Evolutionary conservation across 805 yeast genomes (phyloP).

Genomic region (Ogataea glucozyma): DNA sequence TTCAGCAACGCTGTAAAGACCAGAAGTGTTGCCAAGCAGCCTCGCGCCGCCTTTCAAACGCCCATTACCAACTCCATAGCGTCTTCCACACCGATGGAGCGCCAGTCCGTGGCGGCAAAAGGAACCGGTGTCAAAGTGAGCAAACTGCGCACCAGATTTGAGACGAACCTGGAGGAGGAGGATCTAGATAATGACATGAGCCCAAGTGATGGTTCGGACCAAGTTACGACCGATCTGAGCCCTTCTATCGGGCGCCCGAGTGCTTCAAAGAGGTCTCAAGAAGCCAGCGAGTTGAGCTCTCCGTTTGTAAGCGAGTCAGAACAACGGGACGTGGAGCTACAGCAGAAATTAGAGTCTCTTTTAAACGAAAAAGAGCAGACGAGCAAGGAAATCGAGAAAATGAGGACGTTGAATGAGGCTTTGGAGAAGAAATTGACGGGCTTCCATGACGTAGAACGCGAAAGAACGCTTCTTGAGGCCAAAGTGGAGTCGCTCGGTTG

Average conservation of each 20-base stretch:
- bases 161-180: neutral
- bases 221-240: neutral
- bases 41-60: conserved; percentile 14
- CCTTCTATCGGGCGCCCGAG: conserved; percentile 1
- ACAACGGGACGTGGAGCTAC: neutral
- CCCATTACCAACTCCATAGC: conserved; percentile 14
- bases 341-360: conserved; percentile 1
- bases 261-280: neutral
- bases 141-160: conserved; percentile 6
- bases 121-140: conserved; percentile 4
- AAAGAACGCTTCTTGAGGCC: neutral
- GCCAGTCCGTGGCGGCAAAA: neutral
- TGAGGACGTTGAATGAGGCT: neutral
- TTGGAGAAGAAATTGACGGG: neutral
- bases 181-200: neutral
- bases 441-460: neutral
- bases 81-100: conserved; percentile 20
- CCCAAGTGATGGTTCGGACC: neutral
- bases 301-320: neutral
- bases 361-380: conserved; percentile 3
- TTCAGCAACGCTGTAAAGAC: conserved; percentile 4
- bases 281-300: neutral
- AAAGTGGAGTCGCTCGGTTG: neutral
- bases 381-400: neutral
- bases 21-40: neutral